phyloP scores from a whole-genome alignment of 345 rosid species.

The Pugionium dolabratum region DNA sequence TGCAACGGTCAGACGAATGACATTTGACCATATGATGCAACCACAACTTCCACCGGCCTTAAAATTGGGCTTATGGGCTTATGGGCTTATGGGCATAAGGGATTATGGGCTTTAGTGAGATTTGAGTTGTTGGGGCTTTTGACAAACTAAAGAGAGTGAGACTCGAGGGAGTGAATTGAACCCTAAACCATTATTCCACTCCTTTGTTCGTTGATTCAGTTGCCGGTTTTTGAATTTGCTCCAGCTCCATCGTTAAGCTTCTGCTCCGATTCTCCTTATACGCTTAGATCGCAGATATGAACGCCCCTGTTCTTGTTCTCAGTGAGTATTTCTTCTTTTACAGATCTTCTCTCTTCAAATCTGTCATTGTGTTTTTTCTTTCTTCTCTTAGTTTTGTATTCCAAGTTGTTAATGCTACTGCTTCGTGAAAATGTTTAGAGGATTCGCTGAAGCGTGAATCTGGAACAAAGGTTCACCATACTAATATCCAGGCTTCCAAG shows the following conservation, averaged over 20 bases:
- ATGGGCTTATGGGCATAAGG: no score
- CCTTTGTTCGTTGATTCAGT: not conserved
- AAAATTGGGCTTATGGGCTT: no score
- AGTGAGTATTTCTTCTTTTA: constrained; percentile 47
- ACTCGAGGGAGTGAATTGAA: no score
- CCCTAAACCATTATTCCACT: constrained; percentile 3
- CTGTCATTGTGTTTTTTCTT: not conserved
- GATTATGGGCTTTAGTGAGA: no score
- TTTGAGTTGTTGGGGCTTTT: no score
- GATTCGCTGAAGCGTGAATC: constrained; percentile 95
- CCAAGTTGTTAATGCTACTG: not conserved
- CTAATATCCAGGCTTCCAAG: constrained; percentile 90
- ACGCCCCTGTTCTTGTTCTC: constrained; percentile 82
- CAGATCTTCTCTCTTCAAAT: constrained; percentile 8
- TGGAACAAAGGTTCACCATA: constrained; percentile 88
- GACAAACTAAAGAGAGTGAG: no score
- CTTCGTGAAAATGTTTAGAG: constrained; percentile 51
- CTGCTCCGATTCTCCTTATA: constrained; percentile 8
- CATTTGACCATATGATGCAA: no score
- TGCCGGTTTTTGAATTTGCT: constrained; percentile 23
- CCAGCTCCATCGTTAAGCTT: constrained; percentile 36
- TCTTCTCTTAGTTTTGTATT: not conserved
- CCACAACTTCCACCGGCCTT: no score
- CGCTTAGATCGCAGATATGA: constrained; percentile 48
- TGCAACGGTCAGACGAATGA: no score